Evolutionary conservation across 495 filamentous ascomycete species (phyloP), one percentile per base, ranked within the genome.

Genomic region (Usnea hakonensis): DNA sequence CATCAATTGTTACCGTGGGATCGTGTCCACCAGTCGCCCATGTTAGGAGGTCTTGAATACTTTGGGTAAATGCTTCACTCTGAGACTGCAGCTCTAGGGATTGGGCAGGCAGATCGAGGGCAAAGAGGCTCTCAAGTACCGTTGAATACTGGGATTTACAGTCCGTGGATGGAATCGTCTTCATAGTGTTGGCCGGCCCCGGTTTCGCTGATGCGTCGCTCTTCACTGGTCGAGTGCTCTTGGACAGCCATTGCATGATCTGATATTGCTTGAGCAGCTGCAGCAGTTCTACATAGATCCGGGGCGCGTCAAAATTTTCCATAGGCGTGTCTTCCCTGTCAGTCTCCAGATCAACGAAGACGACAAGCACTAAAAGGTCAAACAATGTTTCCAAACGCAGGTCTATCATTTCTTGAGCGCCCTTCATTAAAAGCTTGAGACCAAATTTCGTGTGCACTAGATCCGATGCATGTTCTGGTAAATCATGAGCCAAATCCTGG

Each of bases 191-290:
- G 37, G 36, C 40, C 36, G 28, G 36, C 30, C 19, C 44, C 6
- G 37, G 58, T 14, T 30, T 35, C 9, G 37, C 35, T 6, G 56
- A 21, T n/a, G 61, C 60, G 6, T 65, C 40, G 19, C 57, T 46
- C 58, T 57, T 64, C 14, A 72, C 73, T 30, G 70, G 70, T 30
- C 77, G 75, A 21, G 69, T 71, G 61, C 79, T 88, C 52, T 77
- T 84, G 50, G 85, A 82, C 65, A 97, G 81, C 93, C 93, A 99
- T 62, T 75, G 76, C 69, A 96, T 77, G 64, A 97, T 80, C 58
- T 90, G 85, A 64, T 90, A 85, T 68, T 91, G 83, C 40, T 83
- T 81, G 19, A 97, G 77, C 57, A 85, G 78, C 38, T 78, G 73
- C 6, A 95, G 72, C 13, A 96, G 71, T 13, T 82, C 81, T 35